A percentile compares a stretch with the other conserved stretches of the same genome.
These are phyloP conservation scores for Phytophthora brassicae DNA, from an alignment of 352 stramenopile species.

Conservation along the genomic window DNA sequence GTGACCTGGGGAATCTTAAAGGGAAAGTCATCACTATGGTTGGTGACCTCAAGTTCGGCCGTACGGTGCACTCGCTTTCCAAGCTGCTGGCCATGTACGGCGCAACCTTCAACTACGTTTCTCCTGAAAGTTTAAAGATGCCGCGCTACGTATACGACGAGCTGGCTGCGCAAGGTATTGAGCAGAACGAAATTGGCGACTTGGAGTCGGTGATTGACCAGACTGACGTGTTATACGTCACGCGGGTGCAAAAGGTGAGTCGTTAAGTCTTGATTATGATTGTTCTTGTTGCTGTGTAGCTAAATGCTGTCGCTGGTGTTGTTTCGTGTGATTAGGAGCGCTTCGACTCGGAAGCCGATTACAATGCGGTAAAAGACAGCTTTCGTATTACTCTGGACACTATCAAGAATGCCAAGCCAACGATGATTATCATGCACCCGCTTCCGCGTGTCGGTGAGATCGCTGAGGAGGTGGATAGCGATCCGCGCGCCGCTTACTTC, in stretches of 20 bases:
- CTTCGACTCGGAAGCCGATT: conserved; percentile 94
- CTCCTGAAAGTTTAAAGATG: conserved; percentile 88
- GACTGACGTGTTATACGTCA: conserved; percentile 99
- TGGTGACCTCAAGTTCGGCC: conserved; percentile 98
- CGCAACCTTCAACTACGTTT: conserved; percentile 92
- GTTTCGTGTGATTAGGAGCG: conserved; percentile 76
- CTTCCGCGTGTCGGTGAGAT: conserved; percentile 98
- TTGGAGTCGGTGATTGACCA: conserved; percentile 87
- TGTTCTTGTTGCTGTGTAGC: not conserved
- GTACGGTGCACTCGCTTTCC: conserved; percentile 98
- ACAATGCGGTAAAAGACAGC: conserved; percentile 94
- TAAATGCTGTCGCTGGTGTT: conserved; percentile 1
- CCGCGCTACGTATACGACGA: conserved; percentile 82
- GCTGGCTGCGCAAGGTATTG: conserved; percentile 60
- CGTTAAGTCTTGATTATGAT: too few relatives aligned
- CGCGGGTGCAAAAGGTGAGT: conserved; percentile 92
- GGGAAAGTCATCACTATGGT: conserved; percentile 96
- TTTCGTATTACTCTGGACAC: conserved; percentile 76
- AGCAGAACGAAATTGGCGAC: conserved; percentile 86
- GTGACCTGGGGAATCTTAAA: conserved; percentile 55
- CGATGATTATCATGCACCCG: conserved; percentile 98
- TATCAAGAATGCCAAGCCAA: conserved; percentile 85
- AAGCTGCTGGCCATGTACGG: conserved; percentile 93
- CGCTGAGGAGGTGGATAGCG: conserved; percentile 93
- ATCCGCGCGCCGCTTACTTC: conserved; percentile 97